Evolutionary conservation across 371 early-diverging fungal species (phyloP).

Genomic region (Mucor plumbeus): DNA sequence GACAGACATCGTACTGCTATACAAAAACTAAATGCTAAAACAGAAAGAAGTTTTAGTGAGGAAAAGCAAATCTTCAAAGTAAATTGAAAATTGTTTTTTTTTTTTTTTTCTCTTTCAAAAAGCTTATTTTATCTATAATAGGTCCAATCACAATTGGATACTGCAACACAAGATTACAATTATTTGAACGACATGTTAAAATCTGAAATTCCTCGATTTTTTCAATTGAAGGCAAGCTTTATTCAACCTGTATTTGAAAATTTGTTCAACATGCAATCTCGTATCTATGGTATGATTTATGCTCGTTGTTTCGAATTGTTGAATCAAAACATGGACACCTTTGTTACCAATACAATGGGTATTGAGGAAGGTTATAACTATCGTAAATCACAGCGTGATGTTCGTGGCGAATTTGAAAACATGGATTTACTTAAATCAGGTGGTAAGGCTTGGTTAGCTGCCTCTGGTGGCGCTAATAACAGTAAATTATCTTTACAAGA

Average conservation of each 20-base stretch:
- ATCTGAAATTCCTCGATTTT: slow-evolving; percentile 70
- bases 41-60: slow-evolving; percentile 69
- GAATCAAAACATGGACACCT: slow-evolving; percentile 35
- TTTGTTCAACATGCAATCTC: slow-evolving; percentile 71
- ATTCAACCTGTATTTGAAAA: slow-evolving; percentile 77
- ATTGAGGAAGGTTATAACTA: slow-evolving; percentile 39
- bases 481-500: slow-evolving; percentile 39
- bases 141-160: slow-evolving; percentile 65
- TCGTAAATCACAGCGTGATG: slow-evolving; percentile 31
- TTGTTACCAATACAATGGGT: slow-evolving; percentile 38
- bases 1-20: slow-evolving; percentile 77
- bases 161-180: slow-evolving; percentile 76
- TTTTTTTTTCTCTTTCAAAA: neutral
- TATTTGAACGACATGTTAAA: slow-evolving; percentile 69
- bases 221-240: slow-evolving; percentile 55
- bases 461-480: slow-evolving; percentile 38
- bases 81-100: neutral
- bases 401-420: slow-evolving; percentile 38
- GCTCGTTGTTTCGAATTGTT: slow-evolving; percentile 53
- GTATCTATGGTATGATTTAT: slow-evolving; percentile 60
- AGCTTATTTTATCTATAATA: slow-evolving; percentile 6
- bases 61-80: slow-evolving; percentile 76
- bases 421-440: slow-evolving; percentile 43
- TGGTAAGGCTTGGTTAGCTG: slow-evolving; percentile 48
- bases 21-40: slow-evolving; percentile 69